Evolutionary conservation across 805 yeast species (phyloP).

Genomic region (Metschnikowia arizonensis): DNA sequence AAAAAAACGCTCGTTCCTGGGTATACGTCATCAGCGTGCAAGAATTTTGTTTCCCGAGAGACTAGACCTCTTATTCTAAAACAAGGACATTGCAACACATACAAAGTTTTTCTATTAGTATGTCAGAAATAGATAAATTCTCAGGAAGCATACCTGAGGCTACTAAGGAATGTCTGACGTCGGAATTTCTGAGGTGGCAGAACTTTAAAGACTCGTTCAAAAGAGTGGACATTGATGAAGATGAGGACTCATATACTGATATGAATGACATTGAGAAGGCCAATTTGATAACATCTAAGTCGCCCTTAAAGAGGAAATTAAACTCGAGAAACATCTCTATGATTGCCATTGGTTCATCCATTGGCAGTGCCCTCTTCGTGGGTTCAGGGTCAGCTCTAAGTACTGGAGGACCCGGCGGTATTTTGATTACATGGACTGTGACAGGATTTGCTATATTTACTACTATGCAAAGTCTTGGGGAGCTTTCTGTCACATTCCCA

Average conservation of each 20-base stretch:
- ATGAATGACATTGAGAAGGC: slow-evolving; percentile 38
- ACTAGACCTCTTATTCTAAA: background rate
- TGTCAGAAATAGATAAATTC: slow-evolving; percentile 1
- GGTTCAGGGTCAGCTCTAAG: slow-evolving; percentile 71
- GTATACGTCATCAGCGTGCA: slow-evolving; percentile 2
- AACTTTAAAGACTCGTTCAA: slow-evolving; percentile 49
- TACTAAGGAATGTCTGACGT: slow-evolving; percentile 8
- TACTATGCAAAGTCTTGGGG: slow-evolving; percentile 18
- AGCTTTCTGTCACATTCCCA: slow-evolving; percentile 18
- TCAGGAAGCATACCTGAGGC: slow-evolving; percentile 1
- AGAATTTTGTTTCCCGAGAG: background rate
- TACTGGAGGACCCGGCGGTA: slow-evolving; percentile 64
- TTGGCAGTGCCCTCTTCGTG: slow-evolving; percentile 75
- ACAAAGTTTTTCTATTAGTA: background rate
- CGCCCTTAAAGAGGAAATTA: slow-evolving; percentile 44
- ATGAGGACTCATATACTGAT: slow-evolving; percentile 21
- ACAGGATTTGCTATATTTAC: slow-evolving; percentile 67
- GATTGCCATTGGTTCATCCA: slow-evolving; percentile 80
- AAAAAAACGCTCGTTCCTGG: background rate
- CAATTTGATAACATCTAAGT: slow-evolving; percentile 36
- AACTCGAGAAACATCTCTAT: slow-evolving; percentile 56
- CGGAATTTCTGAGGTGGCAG: slow-evolving; percentile 33
- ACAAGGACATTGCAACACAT: background rate
- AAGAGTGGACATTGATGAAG: slow-evolving; percentile 26
- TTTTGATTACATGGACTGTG: slow-evolving; percentile 59